Conservation (phyloP, 129 eudicot genomes). For the Flaveria bidentis region DNA sequence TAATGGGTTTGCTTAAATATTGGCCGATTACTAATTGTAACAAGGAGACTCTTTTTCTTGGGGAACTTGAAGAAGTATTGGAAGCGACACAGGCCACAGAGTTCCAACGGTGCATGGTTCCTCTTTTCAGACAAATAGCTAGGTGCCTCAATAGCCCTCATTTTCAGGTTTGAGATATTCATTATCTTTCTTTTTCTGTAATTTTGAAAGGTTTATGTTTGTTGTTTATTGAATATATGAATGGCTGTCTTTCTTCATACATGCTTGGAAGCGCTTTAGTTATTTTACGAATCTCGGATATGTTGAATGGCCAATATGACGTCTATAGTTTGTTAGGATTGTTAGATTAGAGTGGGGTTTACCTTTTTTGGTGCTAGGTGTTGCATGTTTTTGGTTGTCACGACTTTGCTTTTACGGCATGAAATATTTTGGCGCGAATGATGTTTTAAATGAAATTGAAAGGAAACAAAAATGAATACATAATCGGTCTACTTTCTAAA, state of each 20-base stretch:
- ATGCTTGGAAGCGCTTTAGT: background rate
- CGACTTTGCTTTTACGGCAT: background rate
- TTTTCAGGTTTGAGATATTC: constrained; percentile 56
- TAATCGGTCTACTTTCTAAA: background rate
- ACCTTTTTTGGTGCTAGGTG: background rate
- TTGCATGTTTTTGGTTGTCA: background rate
- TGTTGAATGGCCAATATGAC: background rate
- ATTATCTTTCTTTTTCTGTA: background rate
- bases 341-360: background rate
- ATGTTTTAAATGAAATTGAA: background rate
- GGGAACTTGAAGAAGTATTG: constrained; percentile 77
- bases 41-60: constrained; percentile 81
- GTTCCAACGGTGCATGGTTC: constrained; percentile 75
- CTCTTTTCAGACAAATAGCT: constrained; percentile 71
- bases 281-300: background rate
- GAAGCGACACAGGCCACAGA: constrained; percentile 72
- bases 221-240: background rate
- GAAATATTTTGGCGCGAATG: background rate
- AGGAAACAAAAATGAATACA: background rate
- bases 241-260: background rate
- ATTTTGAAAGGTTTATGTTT: background rate
- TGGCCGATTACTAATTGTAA: constrained; percentile 84
- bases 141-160: constrained; percentile 76
- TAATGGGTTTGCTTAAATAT: constrained; percentile 71
- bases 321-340: background rate